Evolutionary conservation across 2,329 filamentous ascomycete species (phyloP).

Genomic region (Exophiala viscosa): DNA sequence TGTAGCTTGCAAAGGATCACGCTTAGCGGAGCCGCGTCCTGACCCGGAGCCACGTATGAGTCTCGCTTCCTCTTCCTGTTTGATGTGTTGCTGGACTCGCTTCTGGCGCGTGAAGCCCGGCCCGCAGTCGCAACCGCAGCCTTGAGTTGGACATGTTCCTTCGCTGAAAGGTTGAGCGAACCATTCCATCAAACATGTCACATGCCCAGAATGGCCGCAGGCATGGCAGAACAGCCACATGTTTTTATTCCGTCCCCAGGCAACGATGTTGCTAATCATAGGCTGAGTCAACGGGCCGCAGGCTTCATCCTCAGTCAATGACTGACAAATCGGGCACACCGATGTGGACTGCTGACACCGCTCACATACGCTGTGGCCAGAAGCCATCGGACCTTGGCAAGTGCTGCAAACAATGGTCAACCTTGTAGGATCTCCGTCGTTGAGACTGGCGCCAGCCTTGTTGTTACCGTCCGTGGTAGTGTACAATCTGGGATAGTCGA

Average conservation of each 20-base stretch:
- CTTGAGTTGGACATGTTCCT: conserved; percentile 56
- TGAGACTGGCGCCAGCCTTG: conserved; percentile 11
- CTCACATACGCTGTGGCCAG: conserved; percentile 19
- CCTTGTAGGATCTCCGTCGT: conserved; percentile 11
- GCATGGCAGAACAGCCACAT: conserved; percentile 58
- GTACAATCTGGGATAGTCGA: conserved; percentile 18
- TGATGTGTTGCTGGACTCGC: conserved; percentile 36
- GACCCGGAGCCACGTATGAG: conserved; percentile 30
- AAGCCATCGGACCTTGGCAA: conserved; percentile 20
- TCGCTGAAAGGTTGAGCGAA: conserved; percentile 48
- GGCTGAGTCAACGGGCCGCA: background rate
- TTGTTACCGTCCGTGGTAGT: conserved; percentile 2
- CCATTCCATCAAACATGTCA: conserved; percentile 56
- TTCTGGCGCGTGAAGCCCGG: conserved; percentile 45
- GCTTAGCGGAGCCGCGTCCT: conserved; percentile 38
- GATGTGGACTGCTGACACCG: conserved; percentile 18
- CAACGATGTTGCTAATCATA: background rate
- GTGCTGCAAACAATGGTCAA: conserved; percentile 17
- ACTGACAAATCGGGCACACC: conserved; percentile 53
- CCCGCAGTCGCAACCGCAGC: conserved; percentile 59
- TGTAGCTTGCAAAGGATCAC: conserved; percentile 43
- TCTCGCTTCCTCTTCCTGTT: conserved; percentile 27
- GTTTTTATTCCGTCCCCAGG: conserved; percentile 8
- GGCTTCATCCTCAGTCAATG: background rate
- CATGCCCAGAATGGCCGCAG: conserved; percentile 60